These are phyloP conservation scores for Ogataea ganodermae DNA, from an alignment of 805 yeast genomes.

Conservation along the genomic window DNA sequence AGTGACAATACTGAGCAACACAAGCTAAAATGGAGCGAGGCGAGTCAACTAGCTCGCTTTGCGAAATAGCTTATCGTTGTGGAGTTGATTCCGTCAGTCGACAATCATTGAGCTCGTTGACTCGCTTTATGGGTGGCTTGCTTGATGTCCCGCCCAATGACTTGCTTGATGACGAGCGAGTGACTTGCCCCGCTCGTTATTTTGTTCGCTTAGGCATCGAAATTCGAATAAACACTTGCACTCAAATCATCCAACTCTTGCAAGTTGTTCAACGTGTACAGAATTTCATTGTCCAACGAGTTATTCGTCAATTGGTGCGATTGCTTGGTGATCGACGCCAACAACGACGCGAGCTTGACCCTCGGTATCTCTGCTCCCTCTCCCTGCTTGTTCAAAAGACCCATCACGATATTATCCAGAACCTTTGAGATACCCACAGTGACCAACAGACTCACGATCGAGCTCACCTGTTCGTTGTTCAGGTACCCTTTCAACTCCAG, in stretches of 20 bases:
- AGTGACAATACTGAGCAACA: too few relatives aligned
- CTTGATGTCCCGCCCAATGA: too few relatives aligned
- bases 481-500: conserved; percentile 35
- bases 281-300: conserved; percentile 34
- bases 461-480: conserved; percentile 26
- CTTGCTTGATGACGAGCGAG: too few relatives aligned
- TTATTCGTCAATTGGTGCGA: conserved; percentile 42
- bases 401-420: conserved; percentile 43
- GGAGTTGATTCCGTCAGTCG: too few relatives aligned
- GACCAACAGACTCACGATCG: conserved; percentile 41
- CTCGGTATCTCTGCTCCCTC: conserved; percentile 14
- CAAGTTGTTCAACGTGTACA: conserved; percentile 45
- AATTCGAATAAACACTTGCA: conserved; percentile 88
- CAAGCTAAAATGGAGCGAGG: too few relatives aligned
- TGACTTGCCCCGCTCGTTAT: background rate
- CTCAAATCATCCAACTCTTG: conserved; percentile 82
- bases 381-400: conserved; percentile 16
- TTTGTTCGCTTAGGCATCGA: conserved; percentile 33
- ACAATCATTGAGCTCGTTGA: too few relatives aligned
- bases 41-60: too few relatives aligned
- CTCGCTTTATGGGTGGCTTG: too few relatives aligned
- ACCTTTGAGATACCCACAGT: conserved; percentile 48
- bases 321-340: conserved; percentile 70
- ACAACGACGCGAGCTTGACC: conserved; percentile 64
- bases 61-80: too few relatives aligned